Conservation (phyloP, 2,329 filamentous ascomycete species). For the Biscogniauxia marginata region DNA sequence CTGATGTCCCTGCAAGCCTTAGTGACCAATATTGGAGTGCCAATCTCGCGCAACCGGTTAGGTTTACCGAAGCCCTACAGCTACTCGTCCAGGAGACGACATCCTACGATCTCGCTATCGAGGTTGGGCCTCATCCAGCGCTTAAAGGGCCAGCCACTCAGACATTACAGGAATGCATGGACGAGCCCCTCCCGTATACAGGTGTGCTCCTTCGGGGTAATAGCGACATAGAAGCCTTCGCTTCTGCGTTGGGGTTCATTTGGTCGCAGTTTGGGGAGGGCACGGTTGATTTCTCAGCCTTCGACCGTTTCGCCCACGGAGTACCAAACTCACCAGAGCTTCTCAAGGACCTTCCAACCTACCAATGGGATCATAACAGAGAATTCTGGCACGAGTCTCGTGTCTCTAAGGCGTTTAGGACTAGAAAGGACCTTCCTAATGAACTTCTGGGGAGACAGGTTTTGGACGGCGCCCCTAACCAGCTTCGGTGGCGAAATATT, state of each 20-base stretch:
- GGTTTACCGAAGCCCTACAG: too few relatives aligned
- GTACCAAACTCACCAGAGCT: neutral
- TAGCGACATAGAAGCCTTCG: neutral
- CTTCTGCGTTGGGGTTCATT: too few relatives aligned
- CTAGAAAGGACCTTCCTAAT: neutral
- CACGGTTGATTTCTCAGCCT: neutral
- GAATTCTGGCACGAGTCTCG: neutral
- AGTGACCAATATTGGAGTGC: neutral
- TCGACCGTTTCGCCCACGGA: neutral
- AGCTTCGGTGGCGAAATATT: neutral
- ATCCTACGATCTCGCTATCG: neutral
- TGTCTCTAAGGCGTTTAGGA: neutral
- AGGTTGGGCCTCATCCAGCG: neutral
- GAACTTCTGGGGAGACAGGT: neutral
- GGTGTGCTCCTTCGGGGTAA: neutral
- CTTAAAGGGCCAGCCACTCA: neutral
- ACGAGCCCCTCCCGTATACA: neutral
- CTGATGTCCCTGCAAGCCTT: neutral
- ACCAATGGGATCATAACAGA: neutral
- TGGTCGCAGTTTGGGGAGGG: too few relatives aligned
- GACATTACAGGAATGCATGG: neutral
- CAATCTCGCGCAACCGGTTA: neutral
- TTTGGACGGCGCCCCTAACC: neutral
- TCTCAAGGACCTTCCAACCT: neutral
- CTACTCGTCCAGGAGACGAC: too few relatives aligned